phyloP scores from a whole-genome alignment of 2,329 filamentous ascomycete species.

The Scolecobasidium constrictum region DNA sequence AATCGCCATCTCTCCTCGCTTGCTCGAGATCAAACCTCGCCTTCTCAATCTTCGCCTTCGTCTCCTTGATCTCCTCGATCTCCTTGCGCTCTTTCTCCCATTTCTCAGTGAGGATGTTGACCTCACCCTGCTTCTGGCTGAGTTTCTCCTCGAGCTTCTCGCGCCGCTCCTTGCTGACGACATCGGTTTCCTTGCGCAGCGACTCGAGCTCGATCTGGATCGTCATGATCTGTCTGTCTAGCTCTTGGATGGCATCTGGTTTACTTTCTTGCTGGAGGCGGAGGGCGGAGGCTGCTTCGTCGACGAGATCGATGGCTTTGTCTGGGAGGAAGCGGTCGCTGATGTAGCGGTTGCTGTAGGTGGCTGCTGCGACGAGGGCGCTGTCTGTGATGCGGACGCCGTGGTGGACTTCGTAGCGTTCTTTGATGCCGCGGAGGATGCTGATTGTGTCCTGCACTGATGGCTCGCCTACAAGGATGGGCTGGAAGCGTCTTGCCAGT shows the following conservation, averaged over 20 bases:
- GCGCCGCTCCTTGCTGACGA: conserved; percentile 76
- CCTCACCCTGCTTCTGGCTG: conserved; percentile 66
- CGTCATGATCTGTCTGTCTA: conserved; percentile 93
- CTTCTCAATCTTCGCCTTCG: conserved; percentile 79
- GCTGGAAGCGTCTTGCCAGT: conserved; percentile 83
- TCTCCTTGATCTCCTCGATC: conserved; percentile 76
- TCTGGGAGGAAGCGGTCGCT: conserved; percentile 93
- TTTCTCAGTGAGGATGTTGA: conserved; percentile 59
- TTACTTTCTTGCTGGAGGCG: conserved; percentile 94
- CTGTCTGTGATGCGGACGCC: conserved; percentile 91
- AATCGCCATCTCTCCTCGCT: conserved; percentile 79
- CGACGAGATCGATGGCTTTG: conserved; percentile 94
- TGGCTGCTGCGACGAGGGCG: conserved; percentile 81
- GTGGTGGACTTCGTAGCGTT: conserved; percentile 95
- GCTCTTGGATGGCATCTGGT: conserved; percentile 81
- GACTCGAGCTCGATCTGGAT: conserved; percentile 96
- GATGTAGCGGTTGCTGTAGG: conserved; percentile 90
- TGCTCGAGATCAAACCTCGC: conserved; percentile 77
- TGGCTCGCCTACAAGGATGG: conserved; percentile 86
- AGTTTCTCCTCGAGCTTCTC: conserved; percentile 74
- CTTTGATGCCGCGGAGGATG: conserved; percentile 91
- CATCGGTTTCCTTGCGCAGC: conserved; percentile 83
- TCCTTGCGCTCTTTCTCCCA: conserved; percentile 88
- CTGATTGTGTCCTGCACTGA: conserved; percentile 87
- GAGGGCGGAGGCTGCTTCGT: conserved; percentile 84